Evolutionary conservation across 176 grass and related monocot genomes (phyloP), one percentile per base, ranked within the genome.

Genomic region (Oryza brachyantha): DNA sequence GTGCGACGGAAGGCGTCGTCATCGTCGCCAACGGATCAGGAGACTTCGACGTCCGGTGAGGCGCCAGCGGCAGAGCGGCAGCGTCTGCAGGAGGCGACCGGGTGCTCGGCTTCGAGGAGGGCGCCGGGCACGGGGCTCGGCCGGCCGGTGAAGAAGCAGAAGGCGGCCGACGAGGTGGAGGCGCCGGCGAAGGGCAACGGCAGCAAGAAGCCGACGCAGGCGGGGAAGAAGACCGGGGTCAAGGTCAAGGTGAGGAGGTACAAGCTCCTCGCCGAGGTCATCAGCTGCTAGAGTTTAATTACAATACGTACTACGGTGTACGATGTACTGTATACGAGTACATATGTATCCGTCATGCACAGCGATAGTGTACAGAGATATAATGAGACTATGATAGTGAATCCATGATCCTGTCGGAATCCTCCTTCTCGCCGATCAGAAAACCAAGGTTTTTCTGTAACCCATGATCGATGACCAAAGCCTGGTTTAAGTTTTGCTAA

Each of bases 221-320:
- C 83, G 2, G 79, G 79, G 34, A 91, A 83, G 77, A 79, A 75
- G 74, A 26, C 77, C 36, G 66, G 75, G 24, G 81, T 86, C 55
- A 85, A 81, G 77, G 68, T 85, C 28, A 91, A 70, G 81, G 92
- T 85, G 29, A 84, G 59, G 66, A 89, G 90, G 85, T 99, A 99
- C 77, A 99, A 87, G 73, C 90, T 99, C 38, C 93, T 99, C 21
- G 79, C 93, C n/a, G 96, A 99, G 67, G 85, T 99, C 41, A 90
- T 84, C 64, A 93, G 92, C 75, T 88, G 83, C 79, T 81, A 75
- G 29, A 24, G 1, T 17, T 48, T 40, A 2, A 40, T 14, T 13
- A 13, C 10, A 13, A 32, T 32, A 3, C 4, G 3, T 45, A 12
- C 40, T 45, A 13, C 40, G 0, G 46, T 50, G 21, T 50, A 50